Percentiles rank a stretch among this genome's conserved stretches.
Evolutionary conservation across 441 rosid genomes (phyloP).

Genomic region (Brassica hybrid): DNA sequence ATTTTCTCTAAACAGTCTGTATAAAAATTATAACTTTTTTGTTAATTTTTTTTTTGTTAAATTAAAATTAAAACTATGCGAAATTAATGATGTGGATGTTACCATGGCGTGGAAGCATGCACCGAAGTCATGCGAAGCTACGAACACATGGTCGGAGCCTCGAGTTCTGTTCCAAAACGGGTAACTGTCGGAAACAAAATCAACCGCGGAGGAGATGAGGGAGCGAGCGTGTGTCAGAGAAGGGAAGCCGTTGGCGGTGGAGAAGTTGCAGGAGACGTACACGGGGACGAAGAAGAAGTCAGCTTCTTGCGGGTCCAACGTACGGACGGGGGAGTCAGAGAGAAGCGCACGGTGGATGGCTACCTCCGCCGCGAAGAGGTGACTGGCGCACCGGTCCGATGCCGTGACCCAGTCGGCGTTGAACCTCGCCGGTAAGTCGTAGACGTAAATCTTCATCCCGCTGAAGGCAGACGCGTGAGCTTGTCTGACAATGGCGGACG

Average conservation of each 20-base stretch:
- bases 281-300: constrained; percentile 96
- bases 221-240: constrained; percentile 90
- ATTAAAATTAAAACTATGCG: background rate
- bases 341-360: constrained; percentile 80
- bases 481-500: constrained; percentile 39
- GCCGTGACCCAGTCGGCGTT: constrained; percentile 73
- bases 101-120: constrained; percentile 95
- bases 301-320: constrained; percentile 78
- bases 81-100: background rate
- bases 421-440: constrained; percentile 72
- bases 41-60: no score
- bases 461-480: constrained; percentile 44
- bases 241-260: constrained; percentile 86
- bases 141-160: constrained; percentile 89
- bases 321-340: constrained; percentile 51
- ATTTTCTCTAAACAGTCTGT: background rate
- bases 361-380: constrained; percentile 90
- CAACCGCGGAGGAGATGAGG: constrained; percentile 67
- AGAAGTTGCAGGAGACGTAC: constrained; percentile 96
- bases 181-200: constrained; percentile 52
- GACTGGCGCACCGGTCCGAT: constrained; percentile 75
- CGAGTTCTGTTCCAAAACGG: constrained; percentile 57
- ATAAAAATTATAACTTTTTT: background rate
- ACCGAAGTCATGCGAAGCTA: constrained; percentile 92
- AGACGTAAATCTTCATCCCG: constrained; percentile 75